Conservation (phyloP, 148 eudicot genomes). For the Silene uniflora region DNA sequence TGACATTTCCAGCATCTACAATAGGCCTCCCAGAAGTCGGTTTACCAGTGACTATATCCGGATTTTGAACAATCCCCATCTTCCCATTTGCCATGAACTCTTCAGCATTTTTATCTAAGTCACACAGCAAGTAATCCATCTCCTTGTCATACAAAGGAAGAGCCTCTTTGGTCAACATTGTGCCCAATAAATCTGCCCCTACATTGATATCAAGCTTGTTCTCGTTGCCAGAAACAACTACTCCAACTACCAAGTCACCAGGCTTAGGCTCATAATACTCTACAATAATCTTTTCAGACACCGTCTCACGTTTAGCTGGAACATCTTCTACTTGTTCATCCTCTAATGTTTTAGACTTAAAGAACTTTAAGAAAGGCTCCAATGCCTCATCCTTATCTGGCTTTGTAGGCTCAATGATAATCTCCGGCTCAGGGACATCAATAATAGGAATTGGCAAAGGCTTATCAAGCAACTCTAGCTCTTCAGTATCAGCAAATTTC, state of each 20-base stretch:
- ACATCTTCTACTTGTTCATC: slow-evolving; percentile 30
- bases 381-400: slow-evolving; percentile 55
- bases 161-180: slow-evolving; percentile 93
- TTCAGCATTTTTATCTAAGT: slow-evolving; percentile 54
- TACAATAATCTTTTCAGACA: slow-evolving; percentile 39
- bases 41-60: slow-evolving; percentile 49
- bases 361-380: slow-evolving; percentile 76
- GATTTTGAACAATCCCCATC: slow-evolving; percentile 63
- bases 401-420: slow-evolving; percentile 32
- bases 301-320: slow-evolving; percentile 18
- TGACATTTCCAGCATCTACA: slow-evolving; percentile 80
- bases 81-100: slow-evolving; percentile 71
- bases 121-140: slow-evolving; percentile 69
- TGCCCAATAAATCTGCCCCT: slow-evolving; percentile 79
- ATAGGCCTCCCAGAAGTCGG: slow-evolving; percentile 56
- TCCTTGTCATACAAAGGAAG: slow-evolving; percentile 82
- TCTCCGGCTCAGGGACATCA: slow-evolving; percentile 26
- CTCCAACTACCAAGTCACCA: slow-evolving; percentile 88
- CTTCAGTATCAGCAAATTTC: slow-evolving; percentile 37
- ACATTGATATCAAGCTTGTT: slow-evolving; percentile 87
- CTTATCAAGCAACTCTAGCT: slow-evolving; percentile 63
- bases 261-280: slow-evolving; percentile 90
- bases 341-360: slow-evolving; percentile 45
- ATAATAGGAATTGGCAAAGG: slow-evolving; percentile 52
- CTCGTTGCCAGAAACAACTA: slow-evolving; percentile 85